Evolutionary conservation across 139 green algal species (phyloP).

Genomic region (Pedinophyceae sp.): DNA sequence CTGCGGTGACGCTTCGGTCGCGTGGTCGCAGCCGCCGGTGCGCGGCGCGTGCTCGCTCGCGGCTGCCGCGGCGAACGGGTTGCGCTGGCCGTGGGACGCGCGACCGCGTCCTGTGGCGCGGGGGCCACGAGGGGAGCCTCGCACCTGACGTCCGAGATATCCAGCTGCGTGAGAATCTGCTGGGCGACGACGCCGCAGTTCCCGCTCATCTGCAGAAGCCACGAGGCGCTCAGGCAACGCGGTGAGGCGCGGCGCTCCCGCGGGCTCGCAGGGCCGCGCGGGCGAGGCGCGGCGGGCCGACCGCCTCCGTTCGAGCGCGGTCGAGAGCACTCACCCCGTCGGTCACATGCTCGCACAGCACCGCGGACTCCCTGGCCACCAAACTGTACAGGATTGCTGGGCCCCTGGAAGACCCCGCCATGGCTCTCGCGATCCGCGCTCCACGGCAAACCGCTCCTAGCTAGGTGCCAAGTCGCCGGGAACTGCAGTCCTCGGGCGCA

Average conservation of each 20-base stretch:
- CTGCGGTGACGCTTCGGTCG: neutral
- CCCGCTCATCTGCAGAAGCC: no score
- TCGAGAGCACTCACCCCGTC: no score
- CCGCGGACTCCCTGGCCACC: neutral
- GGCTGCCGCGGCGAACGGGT: neutral
- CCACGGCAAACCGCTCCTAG: no score
- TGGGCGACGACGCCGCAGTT: neutral
- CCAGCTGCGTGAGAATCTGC: neutral
- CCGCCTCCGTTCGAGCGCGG: neutral
- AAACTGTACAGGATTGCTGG: neutral
- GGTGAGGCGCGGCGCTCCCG: neutral
- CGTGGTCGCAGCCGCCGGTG: no score
- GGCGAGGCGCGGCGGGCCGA: neutral
- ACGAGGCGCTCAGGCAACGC: no score
- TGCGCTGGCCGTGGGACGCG: neutral
- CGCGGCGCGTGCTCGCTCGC: neutral
- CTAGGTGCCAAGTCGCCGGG: no score
- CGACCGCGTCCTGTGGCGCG: no score
- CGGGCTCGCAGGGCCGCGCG: no score
- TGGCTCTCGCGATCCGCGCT: no score
- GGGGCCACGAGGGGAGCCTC: no score
- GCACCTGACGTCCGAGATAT: neutral
- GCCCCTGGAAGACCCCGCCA: no score
- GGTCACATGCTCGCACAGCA: neutral
- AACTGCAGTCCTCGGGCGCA: no score